A percentile compares a stretch with the other conserved stretches of the same genome.
phyloP scores from a whole-genome alignment of 2,329 filamentous ascomycete species.

The Neopestalotiopsis sp. region DNA sequence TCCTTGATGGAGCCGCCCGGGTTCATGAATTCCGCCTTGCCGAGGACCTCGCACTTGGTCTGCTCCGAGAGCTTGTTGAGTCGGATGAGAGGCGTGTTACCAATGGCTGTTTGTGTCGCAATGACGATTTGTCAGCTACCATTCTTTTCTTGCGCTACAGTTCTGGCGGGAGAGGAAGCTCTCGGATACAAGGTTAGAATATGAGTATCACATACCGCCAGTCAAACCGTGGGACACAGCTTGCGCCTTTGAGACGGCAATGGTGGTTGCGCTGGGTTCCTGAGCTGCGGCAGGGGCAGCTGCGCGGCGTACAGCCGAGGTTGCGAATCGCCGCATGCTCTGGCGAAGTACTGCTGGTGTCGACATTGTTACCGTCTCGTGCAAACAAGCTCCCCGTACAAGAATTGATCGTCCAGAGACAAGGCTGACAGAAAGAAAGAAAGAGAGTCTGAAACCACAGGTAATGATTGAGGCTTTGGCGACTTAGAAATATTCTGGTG shows the following conservation, averaged over 20 bases:
- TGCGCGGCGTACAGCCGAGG: conserved; percentile 60
- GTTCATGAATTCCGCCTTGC: conserved; percentile 99
- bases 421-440: background rate
- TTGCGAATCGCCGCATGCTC: conserved; percentile 70
- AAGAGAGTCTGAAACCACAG: background rate
- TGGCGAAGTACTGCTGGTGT: conserved; percentile 68
- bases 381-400: background rate
- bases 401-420: background rate
- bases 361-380: background rate
- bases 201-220: conserved; percentile 64
- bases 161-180: background rate
- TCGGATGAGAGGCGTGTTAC: conserved; percentile 93
- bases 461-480: background rate
- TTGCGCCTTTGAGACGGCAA: conserved; percentile 80
- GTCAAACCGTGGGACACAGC: conserved; percentile 78
- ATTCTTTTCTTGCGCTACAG: too few relatives aligned
- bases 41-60: conserved; percentile 91
- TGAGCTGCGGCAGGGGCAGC: conserved; percentile 41
- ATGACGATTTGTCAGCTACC: conserved; percentile 12
- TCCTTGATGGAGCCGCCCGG: conserved; percentile 96
- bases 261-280: conserved; percentile 61
- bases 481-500: conserved; percentile 11
- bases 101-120: conserved; percentile 71
- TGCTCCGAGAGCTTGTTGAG: conserved; percentile 86
- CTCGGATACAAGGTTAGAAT: background rate